Base-by-base conservation (phyloP, 306 rosid genomes). In the Begonia fuchsioides region DNA sequence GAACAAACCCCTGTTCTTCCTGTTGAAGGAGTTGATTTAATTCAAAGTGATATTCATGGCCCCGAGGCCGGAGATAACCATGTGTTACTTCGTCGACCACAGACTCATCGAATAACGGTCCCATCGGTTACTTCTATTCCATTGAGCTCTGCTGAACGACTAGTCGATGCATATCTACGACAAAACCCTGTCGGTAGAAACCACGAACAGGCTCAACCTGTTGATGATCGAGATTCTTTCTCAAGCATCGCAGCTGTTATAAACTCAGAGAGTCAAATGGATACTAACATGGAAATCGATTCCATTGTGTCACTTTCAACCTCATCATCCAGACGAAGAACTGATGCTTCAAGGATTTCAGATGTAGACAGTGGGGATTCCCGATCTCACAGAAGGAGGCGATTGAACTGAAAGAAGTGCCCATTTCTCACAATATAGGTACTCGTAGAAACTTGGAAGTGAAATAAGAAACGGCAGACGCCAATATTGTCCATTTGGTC, bases 231-330 rank as follows among this genome's bases (percentile, higher is more conserved):
- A 53, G 98, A 92, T 57, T 92, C 96, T 46, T 79, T 82, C 64
- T 86, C 94, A 3, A 92, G 96, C 69, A 76, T 85, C 62, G 93
- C 85, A 50, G 98, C 98, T 59, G 96, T 71, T 46, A 90, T 85
- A 47, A 76, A 82, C 62, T 92, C 98, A 8, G 98, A 73, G 74
- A 71, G 86, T 70, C 98, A 75, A 66, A 65, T 92, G 15, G 98
- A 92, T 68, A 82, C 98, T 60, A 62, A 74, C 75, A 26, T 26
- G 35, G 35, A 26, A 2, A 26, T 26, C 7, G 35, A 26, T 26
- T 26, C 35, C 35, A 26, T 2, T 0, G 93, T 92, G 41, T 81
- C 96, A 35, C 71, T 76, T 63, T 86, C 96, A 58, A 86, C 96
- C 19, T 82, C 98, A 55, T 76, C 98, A 44, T 92, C 98, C 55